Evolutionary conservation across 768 basidiomycete genomes (phyloP).

Genomic region (Amylocystis lapponica): DNA sequence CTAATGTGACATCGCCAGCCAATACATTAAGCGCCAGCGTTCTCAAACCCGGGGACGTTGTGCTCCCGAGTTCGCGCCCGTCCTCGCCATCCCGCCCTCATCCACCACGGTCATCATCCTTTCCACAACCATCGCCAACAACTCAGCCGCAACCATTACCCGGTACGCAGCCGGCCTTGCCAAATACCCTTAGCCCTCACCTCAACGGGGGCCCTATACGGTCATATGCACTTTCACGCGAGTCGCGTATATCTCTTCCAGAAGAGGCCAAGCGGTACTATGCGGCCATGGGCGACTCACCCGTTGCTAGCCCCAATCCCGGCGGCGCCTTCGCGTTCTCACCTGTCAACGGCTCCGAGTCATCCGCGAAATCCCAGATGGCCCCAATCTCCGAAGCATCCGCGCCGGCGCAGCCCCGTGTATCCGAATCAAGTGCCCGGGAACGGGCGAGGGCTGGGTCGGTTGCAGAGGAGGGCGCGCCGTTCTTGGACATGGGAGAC

Average conservation of each 20-base stretch:
- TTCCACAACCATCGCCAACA: not conserved
- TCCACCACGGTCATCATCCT: not conserved
- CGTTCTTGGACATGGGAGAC: slow-evolving; percentile 67
- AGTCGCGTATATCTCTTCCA: slow-evolving; percentile 65
- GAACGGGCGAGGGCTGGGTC: slow-evolving; percentile 6
- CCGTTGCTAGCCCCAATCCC: slow-evolving; percentile 44
- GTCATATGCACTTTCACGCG: slow-evolving; percentile 43
- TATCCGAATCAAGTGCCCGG: no score
- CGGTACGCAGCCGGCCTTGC: not conserved
- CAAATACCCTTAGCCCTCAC: slow-evolving; percentile 3
- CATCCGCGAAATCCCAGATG: slow-evolving; percentile 4
- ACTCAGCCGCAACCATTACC: not conserved
- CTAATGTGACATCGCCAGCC: no score
- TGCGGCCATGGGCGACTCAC: slow-evolving; percentile 60
- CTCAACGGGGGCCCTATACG: slow-evolving; percentile 15
- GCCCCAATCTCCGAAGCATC: not conserved
- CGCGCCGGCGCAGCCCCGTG: not conserved
- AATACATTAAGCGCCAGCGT: no score
- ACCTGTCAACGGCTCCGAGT: not conserved
- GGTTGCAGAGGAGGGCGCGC: slow-evolving; percentile 31
- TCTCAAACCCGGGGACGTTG: not conserved
- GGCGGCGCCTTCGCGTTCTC: slow-evolving; percentile 12
- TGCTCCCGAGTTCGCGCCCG: not conserved
- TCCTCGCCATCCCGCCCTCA: slow-evolving; percentile 2
- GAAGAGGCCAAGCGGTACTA: slow-evolving; percentile 76